phyloP scores from a whole-genome alignment of 139 green algal species.

The Chlorella vulgaris region DNA sequence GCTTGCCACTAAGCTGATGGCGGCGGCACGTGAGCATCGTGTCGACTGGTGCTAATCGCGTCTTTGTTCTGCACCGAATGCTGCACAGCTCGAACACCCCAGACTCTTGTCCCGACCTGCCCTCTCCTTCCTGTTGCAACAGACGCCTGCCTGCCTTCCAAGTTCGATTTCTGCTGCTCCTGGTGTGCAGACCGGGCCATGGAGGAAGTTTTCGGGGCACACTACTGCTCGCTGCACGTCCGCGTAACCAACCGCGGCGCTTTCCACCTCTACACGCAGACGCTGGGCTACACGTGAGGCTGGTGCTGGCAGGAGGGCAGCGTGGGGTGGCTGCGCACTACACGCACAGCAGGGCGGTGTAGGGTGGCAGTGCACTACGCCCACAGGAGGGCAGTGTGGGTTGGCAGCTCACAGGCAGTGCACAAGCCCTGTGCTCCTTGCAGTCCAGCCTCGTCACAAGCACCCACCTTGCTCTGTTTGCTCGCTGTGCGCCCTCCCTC shows the following conservation, averaged over 20 bases:
- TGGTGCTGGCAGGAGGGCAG: too few relatives aligned
- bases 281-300: constrained; percentile 89
- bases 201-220: constrained; percentile 92
- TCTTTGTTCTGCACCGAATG: too few relatives aligned
- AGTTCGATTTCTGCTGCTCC: neutral
- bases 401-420: too few relatives aligned
- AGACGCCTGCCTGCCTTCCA: neutral
- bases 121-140: too few relatives aligned
- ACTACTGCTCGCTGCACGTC: constrained; percentile 97
- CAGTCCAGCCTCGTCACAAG: too few relatives aligned
- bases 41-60: neutral
- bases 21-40: constrained; percentile 78
- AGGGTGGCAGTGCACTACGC: too few relatives aligned
- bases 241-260: constrained; percentile 94
- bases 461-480: neutral
- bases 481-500: neutral
- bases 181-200: constrained; percentile 84
- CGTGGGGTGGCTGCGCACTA: too few relatives aligned
- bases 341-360: too few relatives aligned
- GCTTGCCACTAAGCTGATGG: constrained; percentile 95
- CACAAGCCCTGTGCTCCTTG: too few relatives aligned
- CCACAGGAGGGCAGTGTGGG: too few relatives aligned
- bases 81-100: too few relatives aligned
- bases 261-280: constrained; percentile 95
- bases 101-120: too few relatives aligned